Base-by-base conservation (phyloP, 805 yeast genomes). In the Ogataea siamensis region DNA sequence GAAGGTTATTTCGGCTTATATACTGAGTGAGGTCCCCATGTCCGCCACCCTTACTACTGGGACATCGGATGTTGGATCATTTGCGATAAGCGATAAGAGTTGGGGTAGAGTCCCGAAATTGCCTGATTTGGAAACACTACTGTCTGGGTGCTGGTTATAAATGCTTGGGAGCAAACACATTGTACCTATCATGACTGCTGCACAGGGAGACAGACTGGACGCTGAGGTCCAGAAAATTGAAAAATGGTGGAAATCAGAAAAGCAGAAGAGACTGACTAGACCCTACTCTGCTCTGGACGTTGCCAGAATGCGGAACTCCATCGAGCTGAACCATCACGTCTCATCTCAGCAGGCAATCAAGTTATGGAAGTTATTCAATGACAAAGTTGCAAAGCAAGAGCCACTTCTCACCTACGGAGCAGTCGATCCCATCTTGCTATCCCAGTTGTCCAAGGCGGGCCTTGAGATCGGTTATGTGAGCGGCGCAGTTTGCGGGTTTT, bases 361-460 rank as follows among this genome's bases (percentile, higher is more conserved):
- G 46, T 60, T 79, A 28, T 76, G 70, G 56, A 56, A 62, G 23
- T 49, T 75, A 25, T 50, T 79, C 16, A 58, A 68, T 11, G 58
- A 59, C 21, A 63, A 76, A 16, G 63, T 67, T 29, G 49, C 58
- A n/a, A 62, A 69, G 20, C 59, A 64, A 17, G 55, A 57, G 35
- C 83, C 85, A 0, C 67, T 76, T 25, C 76, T 73, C 49, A 77
- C 82, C 1, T 54, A 77, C 29, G 84, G 85, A 3, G 71, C 76
- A 1, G 70, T 76, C 26, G 85, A 78, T 45, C 83, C 85, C 2
- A 75, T 76, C n/a, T 80, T 78, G 46, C 72, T 77, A 70, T 55
- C 81, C 4, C 83, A 78, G 51, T 61, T 71, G 40, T 73, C 76
- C 4, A 62, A 62, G 35, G 51, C 57, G 16, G 70, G 74, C 42